These are phyloP conservation scores for Xylaria digitata DNA, from an alignment of 2,329 filamentous ascomycete species.

Conservation along the genomic window DNA sequence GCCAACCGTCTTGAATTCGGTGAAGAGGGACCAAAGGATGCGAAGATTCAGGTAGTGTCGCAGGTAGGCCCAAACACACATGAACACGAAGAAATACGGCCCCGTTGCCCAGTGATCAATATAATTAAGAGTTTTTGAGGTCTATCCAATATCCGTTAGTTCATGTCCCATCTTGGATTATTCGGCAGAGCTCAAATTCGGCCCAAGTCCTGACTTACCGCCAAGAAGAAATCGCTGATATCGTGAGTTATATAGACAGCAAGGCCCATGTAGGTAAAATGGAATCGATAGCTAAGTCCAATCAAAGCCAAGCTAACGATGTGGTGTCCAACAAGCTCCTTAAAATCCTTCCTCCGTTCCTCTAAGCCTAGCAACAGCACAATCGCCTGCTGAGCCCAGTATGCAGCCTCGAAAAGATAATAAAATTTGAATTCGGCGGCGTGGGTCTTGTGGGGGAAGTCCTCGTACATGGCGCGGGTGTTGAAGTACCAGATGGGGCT, in stretches of 20 bases:
- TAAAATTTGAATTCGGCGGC: slow-evolving; percentile 90
- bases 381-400: slow-evolving; percentile 95
- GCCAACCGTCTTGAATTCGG: slow-evolving; percentile 78
- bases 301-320: slow-evolving; percentile 89
- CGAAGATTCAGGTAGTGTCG: slow-evolving; percentile 86
- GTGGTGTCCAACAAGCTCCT: slow-evolving; percentile 91
- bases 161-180: neutral
- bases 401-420: slow-evolving; percentile 92
- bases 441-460: slow-evolving; percentile 85
- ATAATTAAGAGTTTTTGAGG: slow-evolving; percentile 93
- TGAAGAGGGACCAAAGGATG: slow-evolving; percentile 80
- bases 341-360: slow-evolving; percentile 94
- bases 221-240: slow-evolving; percentile 94
- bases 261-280: slow-evolving; percentile 95
- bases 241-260: slow-evolving; percentile 96
- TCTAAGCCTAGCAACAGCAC: slow-evolving; percentile 88
- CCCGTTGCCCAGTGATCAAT: slow-evolving; percentile 81
- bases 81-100: slow-evolving; percentile 87
- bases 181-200: neutral
- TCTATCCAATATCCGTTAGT: slow-evolving; percentile 60
- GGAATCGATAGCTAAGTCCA: slow-evolving; percentile 88
- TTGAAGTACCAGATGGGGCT: slow-evolving; percentile 98
- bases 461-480: slow-evolving; percentile 88
- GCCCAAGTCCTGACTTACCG: slow-evolving; percentile 66
- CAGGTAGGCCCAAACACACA: slow-evolving; percentile 86